Evolutionary conservation across 1,139 yeast genomes (phyloP).

Genomic region (Nematodospora anomalae): DNA sequence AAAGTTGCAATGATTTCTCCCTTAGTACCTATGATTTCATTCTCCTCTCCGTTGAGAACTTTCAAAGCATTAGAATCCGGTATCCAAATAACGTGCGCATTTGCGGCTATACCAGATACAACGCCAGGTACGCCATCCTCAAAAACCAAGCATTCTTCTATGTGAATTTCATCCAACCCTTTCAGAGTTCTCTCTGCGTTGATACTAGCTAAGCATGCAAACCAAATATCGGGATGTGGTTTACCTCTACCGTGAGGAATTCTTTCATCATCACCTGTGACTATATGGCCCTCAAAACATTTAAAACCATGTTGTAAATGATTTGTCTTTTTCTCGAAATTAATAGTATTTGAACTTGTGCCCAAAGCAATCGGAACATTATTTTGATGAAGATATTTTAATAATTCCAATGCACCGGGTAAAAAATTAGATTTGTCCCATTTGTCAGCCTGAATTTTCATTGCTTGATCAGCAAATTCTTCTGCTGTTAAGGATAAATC

Average conservation of each 20-base stretch:
- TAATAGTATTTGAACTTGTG: constrained; percentile 71
- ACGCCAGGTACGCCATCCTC: constrained; percentile 96
- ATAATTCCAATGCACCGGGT: constrained; percentile 81
- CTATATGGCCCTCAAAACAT: constrained; percentile 64
- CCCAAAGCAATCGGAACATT: constrained; percentile 84
- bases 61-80: constrained; percentile 75
- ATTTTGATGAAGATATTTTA: constrained; percentile 47
- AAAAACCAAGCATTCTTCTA: constrained; percentile 82
- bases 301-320: constrained; percentile 64
- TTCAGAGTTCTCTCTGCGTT: constrained; percentile 46
- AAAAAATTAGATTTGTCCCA: constrained; percentile 70
- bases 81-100: constrained; percentile 88
- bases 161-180: constrained; percentile 48
- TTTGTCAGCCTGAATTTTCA: constrained; percentile 51
- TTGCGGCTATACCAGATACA: constrained; percentile 74
- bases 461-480: constrained; percentile 53
- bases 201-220: constrained; percentile 67
- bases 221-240: constrained; percentile 93
- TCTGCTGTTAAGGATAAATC: constrained; percentile 66
- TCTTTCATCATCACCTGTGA: constrained; percentile 86
- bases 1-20: constrained; percentile 61
- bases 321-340: constrained; percentile 65
- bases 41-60: constrained; percentile 46
- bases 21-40: constrained; percentile 47
- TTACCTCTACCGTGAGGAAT: constrained; percentile 85